Conservation (phyloP, 805 yeast genomes). For the Starmerella stigmatis region DNA sequence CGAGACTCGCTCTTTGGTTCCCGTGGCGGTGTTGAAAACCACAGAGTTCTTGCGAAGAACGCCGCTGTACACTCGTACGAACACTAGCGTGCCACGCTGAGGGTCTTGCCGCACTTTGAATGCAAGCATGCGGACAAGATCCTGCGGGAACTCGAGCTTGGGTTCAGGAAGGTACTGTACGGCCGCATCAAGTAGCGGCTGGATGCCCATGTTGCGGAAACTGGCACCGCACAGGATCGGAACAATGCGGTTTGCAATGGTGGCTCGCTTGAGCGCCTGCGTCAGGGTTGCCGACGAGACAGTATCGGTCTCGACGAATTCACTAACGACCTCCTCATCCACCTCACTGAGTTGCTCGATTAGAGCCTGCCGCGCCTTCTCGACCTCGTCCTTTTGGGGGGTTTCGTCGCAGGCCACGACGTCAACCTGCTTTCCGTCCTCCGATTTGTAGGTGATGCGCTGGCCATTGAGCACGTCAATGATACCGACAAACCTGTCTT, state of each 20-base stretch:
- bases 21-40: slow-evolving; percentile 59
- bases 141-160: slow-evolving; percentile 38
- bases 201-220: slow-evolving; percentile 86
- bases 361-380: slow-evolving; percentile 45
- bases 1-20: slow-evolving; percentile 53
- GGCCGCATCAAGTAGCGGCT: slow-evolving; percentile 81
- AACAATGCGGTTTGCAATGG: slow-evolving; percentile 46
- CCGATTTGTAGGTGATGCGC: slow-evolving; percentile 35
- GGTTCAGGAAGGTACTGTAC: slow-evolving; percentile 77
- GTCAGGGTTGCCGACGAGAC: slow-evolving; percentile 49
- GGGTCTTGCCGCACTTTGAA: slow-evolving; percentile 87
- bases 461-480: slow-evolving; percentile 62
- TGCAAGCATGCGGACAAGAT: slow-evolving; percentile 69
- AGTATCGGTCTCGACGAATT: slow-evolving; percentile 48
- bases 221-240: slow-evolving; percentile 93
- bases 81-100: slow-evolving; percentile 65
- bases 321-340: slow-evolving; percentile 67
- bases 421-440: slow-evolving; percentile 45
- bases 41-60: slow-evolving; percentile 50
- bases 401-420: slow-evolving; percentile 31
- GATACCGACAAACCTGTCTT: slow-evolving; percentile 54
- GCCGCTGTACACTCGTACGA: slow-evolving; percentile 83
- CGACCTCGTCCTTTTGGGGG: slow-evolving; percentile 31
- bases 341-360: slow-evolving; percentile 76
- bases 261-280: slow-evolving; percentile 51